Base-by-base conservation (phyloP, 225 moss, liverwort and hornwort species). In the Takakia lepidozioides region DNA sequence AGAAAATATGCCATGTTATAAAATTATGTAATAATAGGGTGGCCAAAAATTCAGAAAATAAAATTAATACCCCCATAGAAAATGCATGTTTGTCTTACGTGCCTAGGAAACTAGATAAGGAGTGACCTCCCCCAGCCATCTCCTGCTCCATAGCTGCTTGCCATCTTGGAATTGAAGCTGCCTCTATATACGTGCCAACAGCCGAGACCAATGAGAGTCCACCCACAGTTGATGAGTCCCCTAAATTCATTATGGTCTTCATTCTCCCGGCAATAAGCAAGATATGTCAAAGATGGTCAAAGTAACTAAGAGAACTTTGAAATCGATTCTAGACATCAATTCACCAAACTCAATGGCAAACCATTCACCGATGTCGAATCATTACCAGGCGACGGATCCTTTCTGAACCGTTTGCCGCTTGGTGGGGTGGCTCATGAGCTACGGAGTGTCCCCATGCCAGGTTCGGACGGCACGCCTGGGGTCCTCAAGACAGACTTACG, bases 381-480 rank as follows among this genome's bases (percentile, higher is more conserved):
- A 8, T 43, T 43, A 46, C 9, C 4, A 4, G 22, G 26, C 20
- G 46, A 46, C 46, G 46, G 18, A 10, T 46, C 4, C 46, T n/a
- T n/a, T n/a, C 22, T 23, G 46, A 46, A 46, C 10, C 4, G 22
- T 10, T 23, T 46, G 46, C 46, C 46, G 5, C 46, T 46, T 20
- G 46, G 46, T 46, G 46, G 22, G 22, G 46, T 46, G 46, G 46
- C 42, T 43, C 42, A 43, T n/a, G 42, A 43, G n/a, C 42, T 43
- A 5, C 16, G 42, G 7, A 43, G 42, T 19, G 4, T 43, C 7
- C 42, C 42, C 19, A 43, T 43, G 42, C 42, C 42, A 5, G 42
- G n/a, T 5, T n/a, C n/a, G 19, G n/a, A 15, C 19, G 42, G 42
- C 19, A 5, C 5, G 4, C 7, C n/a, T 5, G 42, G 7, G 42